Evolutionary conservation across 176 grass and related monocot species (phyloP).

Genomic region (Metroxylon sagu): DNA sequence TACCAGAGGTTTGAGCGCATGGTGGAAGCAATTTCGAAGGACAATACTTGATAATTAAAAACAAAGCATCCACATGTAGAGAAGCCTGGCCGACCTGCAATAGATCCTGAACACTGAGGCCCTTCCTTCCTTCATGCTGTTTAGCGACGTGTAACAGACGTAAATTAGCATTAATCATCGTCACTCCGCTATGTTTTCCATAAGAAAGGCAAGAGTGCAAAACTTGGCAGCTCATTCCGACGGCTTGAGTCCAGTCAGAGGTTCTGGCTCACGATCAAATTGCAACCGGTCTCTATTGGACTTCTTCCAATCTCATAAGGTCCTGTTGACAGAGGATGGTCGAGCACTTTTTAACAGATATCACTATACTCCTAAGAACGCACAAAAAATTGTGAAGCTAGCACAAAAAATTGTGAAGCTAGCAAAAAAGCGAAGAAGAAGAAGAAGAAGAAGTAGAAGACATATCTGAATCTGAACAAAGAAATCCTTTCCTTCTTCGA

Average conservation of each 20-base stretch:
- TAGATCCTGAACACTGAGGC: slow-evolving; percentile 62
- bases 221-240: slow-evolving; percentile 54
- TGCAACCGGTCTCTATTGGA: slow-evolving; percentile 31
- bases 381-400: neutral
- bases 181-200: slow-evolving; percentile 45
- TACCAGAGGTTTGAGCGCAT: too few relatives aligned
- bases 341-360: neutral
- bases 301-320: slow-evolving; percentile 61
- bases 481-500: slow-evolving; percentile 46
- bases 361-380: neutral
- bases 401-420: neutral
- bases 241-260: slow-evolving; percentile 55
- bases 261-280: slow-evolving; percentile 42
- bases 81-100: slow-evolving; percentile 37
- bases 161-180: slow-evolving; percentile 70
- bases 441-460: neutral
- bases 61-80: neutral
- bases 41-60: neutral
- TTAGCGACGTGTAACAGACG: slow-evolving; percentile 68
- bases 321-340: slow-evolving; percentile 16
- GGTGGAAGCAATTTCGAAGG: too few relatives aligned
- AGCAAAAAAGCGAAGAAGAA: neutral
- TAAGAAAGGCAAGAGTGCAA: slow-evolving; percentile 36
- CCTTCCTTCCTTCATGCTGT: slow-evolving; percentile 50
- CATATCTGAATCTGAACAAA: slow-evolving; percentile 58